phyloP scores from a whole-genome alignment of 108 stramenopile genomes.

The Craspedostauros australis region DNA sequence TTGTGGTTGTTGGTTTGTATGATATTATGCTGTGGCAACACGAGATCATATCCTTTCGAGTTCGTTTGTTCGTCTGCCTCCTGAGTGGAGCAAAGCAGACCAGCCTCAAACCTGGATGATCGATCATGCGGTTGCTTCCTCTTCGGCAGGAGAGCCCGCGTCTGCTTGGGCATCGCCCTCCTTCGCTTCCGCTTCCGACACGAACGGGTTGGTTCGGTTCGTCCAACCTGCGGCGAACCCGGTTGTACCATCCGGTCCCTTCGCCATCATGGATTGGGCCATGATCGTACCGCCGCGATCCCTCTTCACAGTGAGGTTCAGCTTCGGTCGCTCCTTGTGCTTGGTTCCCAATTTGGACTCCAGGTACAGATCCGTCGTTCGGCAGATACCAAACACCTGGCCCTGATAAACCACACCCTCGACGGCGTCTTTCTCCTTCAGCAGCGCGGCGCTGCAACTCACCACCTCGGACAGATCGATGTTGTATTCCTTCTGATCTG shows the following conservation, averaged over 20 bases:
- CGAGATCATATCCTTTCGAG: no score
- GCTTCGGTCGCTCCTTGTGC: conserved; percentile 54
- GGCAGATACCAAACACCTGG: conserved; percentile 66
- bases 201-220: conserved; percentile 28
- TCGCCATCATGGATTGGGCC: conserved; percentile 81
- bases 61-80: no score
- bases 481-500: conserved; percentile 39
- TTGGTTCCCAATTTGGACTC: conserved; percentile 42
- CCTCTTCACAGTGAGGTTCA: conserved; percentile 78
- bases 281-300: conserved; percentile 79
- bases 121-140: no score
- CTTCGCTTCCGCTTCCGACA: not conserved
- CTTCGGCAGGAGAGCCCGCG: no score
- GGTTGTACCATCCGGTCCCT: conserved; percentile 61
- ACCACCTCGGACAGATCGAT: conserved; percentile 61
- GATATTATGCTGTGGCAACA: no score
- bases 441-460: conserved; percentile 51
- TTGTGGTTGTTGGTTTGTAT: no score
- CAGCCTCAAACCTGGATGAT: no score
- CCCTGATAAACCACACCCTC: conserved; percentile 76
- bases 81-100: no score
- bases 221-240: conserved; percentile 66
- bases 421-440: conserved; percentile 61
- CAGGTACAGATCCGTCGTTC: conserved; percentile 68
- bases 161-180: no score